These are phyloP conservation scores for Drosera spatulata DNA, from an alignment of 179 eudicot genomes.

Conservation along the genomic window DNA sequence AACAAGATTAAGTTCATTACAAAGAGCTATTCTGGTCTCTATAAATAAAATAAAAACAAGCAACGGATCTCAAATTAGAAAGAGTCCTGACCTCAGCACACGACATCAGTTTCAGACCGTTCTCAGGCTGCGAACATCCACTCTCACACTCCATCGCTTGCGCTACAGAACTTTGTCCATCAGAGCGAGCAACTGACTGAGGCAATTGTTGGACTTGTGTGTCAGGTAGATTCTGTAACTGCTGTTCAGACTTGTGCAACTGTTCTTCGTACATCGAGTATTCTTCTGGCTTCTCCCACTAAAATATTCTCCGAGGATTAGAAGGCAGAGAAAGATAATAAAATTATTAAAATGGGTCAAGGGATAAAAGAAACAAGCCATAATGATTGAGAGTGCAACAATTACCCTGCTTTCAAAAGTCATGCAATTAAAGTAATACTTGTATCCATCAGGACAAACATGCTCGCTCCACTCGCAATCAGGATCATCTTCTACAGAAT, in stretches of 20 bases:
- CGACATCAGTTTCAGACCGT: conserved; percentile 13
- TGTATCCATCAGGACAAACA: conserved; percentile 37
- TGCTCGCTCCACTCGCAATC: conserved; percentile 45
- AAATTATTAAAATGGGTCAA: conserved; percentile 1
- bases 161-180: conserved; percentile 10
- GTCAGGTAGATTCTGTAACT: conserved; percentile 7
- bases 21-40: not conserved
- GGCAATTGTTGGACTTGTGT: conserved; percentile 5
- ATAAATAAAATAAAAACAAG: not conserved
- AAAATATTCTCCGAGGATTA: not conserved
- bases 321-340: not conserved
- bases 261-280: conserved; percentile 21
- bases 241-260: conserved; percentile 3
- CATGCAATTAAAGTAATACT: conserved; percentile 28
- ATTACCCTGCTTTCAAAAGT: conserved; percentile 41
- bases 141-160: conserved; percentile 8
- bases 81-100: conserved; percentile 25
- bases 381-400: not conserved
- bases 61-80: not conserved
- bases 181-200: conserved; percentile 11
- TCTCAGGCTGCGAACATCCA: conserved; percentile 13
- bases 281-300: conserved; percentile 46
- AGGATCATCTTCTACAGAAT: conserved; percentile 12
- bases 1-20: not conserved
- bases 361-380: not conserved